Evolutionary conservation across 371 early-diverging fungal genomes (phyloP), one percentile per base, ranked within the genome.

Genomic region (Lichtheimia corymbifera): DNA sequence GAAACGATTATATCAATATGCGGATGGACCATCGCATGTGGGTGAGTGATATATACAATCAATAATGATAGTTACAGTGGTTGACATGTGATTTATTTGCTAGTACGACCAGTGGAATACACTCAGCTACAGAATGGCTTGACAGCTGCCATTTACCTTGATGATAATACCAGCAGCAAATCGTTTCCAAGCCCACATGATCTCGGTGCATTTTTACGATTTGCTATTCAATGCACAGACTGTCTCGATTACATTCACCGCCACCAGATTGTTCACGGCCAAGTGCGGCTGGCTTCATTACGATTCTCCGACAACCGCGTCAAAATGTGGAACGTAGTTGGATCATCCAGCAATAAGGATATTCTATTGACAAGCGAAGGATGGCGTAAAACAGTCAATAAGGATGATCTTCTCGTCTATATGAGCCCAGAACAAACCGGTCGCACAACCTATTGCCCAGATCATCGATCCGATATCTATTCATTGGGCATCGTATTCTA

Each of bases 381-480:
- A 0, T 78, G 79, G 79, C 55, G 79, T 22, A 78, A 75, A 50
- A 70, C 76, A 3, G 67, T 67, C 7, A 71, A 64, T 24, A 73
- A 68, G 27, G 72, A 71, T 43, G 70, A 68, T n/a, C 68, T 65
- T 0, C 59, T 78, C n/a, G 64, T 70, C 15, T 76, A 67, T 50
- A 70, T 79, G 67, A 76, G 76, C 47, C 76, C 76, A 25, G 84
- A 85, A 51, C 84, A 85, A 56, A 85, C 83, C 1, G 85, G 85
- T 5, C 72, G 85, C 47, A 83, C 85, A 4, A 80, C 75, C 55
- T 82, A 83, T 24, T 68, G 74, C 50, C 80, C 82, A 54, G 85
- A 84, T 60, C 82, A 83, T 58, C 70, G 85, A 18, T 76, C 83
- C 0, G 85, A 84, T 55, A 78, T 84, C 4, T 84, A 84, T 58